Conservation (phyloP, 176 grass and related monocot genomes). For the Musa troglodytarum region DNA sequence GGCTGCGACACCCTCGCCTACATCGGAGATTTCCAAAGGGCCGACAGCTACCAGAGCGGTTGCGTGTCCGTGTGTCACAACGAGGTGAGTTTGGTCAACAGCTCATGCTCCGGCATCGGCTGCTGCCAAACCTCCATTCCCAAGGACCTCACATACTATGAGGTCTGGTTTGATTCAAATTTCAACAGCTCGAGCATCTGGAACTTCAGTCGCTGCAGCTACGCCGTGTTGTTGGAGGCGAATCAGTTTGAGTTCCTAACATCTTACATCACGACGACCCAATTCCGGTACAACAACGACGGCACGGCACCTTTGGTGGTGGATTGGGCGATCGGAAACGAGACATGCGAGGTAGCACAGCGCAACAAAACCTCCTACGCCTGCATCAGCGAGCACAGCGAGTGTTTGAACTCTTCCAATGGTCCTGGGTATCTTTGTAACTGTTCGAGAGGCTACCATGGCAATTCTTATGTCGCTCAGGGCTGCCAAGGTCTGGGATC, state of each 20-base stretch:
- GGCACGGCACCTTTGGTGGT: constrained; percentile 39
- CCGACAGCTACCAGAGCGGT: constrained; percentile 22
- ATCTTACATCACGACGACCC: constrained; percentile 32
- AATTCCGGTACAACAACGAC: background rate
- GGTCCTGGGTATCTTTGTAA: constrained; percentile 45
- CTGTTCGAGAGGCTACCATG: constrained; percentile 37
- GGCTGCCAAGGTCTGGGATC: constrained; percentile 35
- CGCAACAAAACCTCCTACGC: background rate
- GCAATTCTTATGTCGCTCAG: constrained; percentile 32
- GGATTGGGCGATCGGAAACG: constrained; percentile 53
- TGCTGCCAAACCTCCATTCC: constrained; percentile 67
- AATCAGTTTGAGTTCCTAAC: constrained; percentile 41
- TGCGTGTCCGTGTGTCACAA: constrained; percentile 20
- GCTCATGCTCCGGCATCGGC: constrained; percentile 51
- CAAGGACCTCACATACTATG: constrained; percentile 24
- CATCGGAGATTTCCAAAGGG: constrained; percentile 18
- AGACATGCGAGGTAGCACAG: constrained; percentile 23
- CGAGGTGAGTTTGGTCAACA: constrained; percentile 18
- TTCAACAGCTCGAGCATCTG: constrained; percentile 17
- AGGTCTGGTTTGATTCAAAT: constrained; percentile 29
- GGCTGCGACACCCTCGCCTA: constrained; percentile 64
- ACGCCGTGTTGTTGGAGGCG: constrained; percentile 4
- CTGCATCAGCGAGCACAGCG: constrained; percentile 21
- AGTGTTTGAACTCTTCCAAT: constrained; percentile 25
- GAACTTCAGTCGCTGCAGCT: constrained; percentile 35